Conservation (phyloP, 257 asterid species). For the Oldenlandia corymbosa region DNA sequence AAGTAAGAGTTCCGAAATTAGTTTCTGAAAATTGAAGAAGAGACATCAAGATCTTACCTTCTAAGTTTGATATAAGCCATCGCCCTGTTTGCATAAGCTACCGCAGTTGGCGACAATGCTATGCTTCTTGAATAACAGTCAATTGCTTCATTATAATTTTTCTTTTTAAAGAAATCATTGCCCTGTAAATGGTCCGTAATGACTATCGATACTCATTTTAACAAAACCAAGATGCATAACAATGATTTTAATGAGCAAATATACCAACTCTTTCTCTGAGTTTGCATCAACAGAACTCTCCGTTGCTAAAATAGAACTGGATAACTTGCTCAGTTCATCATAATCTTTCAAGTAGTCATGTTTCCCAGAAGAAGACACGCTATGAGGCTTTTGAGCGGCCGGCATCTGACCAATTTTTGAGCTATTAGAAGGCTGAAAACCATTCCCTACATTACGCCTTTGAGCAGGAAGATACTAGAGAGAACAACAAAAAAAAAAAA, state of each 20-base stretch:
- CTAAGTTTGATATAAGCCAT: slow-evolving; percentile 85
- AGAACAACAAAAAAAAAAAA: background rate
- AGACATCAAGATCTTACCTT: slow-evolving; percentile 41
- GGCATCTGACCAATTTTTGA: slow-evolving; percentile 33
- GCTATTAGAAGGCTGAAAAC: slow-evolving; percentile 27
- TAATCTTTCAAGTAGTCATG: slow-evolving; percentile 50
- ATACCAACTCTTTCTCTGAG: slow-evolving; percentile 95
- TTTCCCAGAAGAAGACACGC: slow-evolving; percentile 25
- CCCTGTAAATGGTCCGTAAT: slow-evolving; percentile 45
- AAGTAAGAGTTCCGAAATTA: background rate
- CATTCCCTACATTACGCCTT: slow-evolving; percentile 26
- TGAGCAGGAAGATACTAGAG: slow-evolving; percentile 34
- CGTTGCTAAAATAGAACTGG: slow-evolving; percentile 39
- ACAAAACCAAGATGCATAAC: slow-evolving; percentile 13
- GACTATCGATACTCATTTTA: slow-evolving; percentile 11
- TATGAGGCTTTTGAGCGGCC: slow-evolving; percentile 20
- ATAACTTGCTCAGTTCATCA: slow-evolving; percentile 50
- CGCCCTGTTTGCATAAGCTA: slow-evolving; percentile 89
- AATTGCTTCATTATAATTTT: slow-evolving; percentile 83
- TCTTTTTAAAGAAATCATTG: slow-evolving; percentile 78
- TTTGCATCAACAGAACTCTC: slow-evolving; percentile 69
- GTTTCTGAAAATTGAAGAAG: slow-evolving; percentile 2
- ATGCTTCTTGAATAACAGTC: slow-evolving; percentile 97
- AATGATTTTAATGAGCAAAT: slow-evolving; percentile 13
- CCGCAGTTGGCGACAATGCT: slow-evolving; percentile 89